Percentiles rank a stretch among this genome's conserved stretches.
Evolutionary conservation across 169 alveolate species (phyloP).

Genomic region (Eimeria praecox): DNA sequence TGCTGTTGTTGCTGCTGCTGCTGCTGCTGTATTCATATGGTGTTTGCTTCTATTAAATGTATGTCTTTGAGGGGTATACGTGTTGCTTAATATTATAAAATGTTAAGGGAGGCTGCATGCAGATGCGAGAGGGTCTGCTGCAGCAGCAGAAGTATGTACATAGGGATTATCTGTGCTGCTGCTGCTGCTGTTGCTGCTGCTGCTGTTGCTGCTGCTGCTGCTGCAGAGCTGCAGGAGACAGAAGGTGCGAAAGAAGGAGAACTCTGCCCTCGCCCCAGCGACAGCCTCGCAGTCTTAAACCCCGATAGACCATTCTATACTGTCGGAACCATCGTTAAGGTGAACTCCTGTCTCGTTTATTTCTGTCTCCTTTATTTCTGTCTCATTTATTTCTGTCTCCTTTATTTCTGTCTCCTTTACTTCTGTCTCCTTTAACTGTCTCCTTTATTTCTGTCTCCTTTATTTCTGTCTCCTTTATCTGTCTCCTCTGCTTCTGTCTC

Average conservation of each 20-base stretch:
- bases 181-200: not conserved
- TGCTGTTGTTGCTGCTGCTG: not conserved
- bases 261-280: constrained; percentile 61
- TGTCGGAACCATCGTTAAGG: constrained; percentile 52
- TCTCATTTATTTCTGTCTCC: no score
- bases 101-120: no score
- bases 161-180: no score
- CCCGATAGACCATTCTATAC: constrained; percentile 71
- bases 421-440: no score
- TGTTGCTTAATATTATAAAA: no score
- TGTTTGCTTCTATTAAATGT: not conserved
- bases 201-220: constrained; percentile 13
- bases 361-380: not conserved
- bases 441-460: no score
- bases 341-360: not conserved
- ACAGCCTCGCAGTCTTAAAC: constrained; percentile 17
- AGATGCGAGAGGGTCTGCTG: no score
- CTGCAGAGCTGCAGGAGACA: constrained; percentile 53
- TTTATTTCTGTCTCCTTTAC: no score
- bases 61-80: not conserved
- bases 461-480: no score
- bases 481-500: no score
- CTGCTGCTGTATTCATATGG: not conserved
- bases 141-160: no score
- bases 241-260: not conserved